Evolutionary conservation across 257 asterid genomes (phyloP).

Genomic region (Nemophila menziesii): DNA sequence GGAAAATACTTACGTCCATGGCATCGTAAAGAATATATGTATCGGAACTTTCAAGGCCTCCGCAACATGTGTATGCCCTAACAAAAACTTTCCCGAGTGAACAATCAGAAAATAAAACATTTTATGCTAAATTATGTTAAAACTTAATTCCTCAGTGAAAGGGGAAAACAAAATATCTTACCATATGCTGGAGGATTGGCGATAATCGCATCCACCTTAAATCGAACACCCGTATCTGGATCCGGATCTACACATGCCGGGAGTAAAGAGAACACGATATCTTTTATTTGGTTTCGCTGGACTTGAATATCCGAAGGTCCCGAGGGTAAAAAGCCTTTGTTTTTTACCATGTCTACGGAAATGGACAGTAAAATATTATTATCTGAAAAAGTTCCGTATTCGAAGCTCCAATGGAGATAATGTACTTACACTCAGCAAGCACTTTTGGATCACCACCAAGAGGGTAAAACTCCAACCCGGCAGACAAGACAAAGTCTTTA

Average conservation of each 20-base stretch:
- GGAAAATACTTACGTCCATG: slow-evolving; percentile 77
- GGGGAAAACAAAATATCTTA: slow-evolving; percentile 17
- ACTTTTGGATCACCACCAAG: slow-evolving; percentile 91
- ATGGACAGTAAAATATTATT: not conserved
- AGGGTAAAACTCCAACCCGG: slow-evolving; percentile 85
- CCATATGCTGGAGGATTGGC: slow-evolving; percentile 98
- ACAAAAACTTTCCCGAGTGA: slow-evolving; percentile 7
- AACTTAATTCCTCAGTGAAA: no score
- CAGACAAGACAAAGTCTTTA: slow-evolving; percentile 57
- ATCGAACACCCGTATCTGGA: slow-evolving; percentile 48
- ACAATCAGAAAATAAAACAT: not conserved
- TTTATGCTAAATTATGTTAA: no score
- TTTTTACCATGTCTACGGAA: slow-evolving; percentile 79
- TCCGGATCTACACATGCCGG: slow-evolving; percentile 65
- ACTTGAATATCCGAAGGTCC: slow-evolving; percentile 73
- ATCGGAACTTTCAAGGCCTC: slow-evolving; percentile 76
- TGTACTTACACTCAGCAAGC: slow-evolving; percentile 77
- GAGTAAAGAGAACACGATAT: slow-evolving; percentile 60
- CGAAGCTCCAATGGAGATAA: not conserved
- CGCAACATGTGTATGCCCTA: slow-evolving; percentile 88
- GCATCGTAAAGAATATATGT: slow-evolving; percentile 91
- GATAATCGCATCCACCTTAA: slow-evolving; percentile 67
- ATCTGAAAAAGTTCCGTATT: not conserved
- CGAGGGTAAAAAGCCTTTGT: slow-evolving; percentile 90
- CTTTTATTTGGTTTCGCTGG: slow-evolving; percentile 65